These are phyloP conservation scores for Babesia divergens DNA, from an alignment of 169 alveolate species.

Conservation along the genomic window DNA sequence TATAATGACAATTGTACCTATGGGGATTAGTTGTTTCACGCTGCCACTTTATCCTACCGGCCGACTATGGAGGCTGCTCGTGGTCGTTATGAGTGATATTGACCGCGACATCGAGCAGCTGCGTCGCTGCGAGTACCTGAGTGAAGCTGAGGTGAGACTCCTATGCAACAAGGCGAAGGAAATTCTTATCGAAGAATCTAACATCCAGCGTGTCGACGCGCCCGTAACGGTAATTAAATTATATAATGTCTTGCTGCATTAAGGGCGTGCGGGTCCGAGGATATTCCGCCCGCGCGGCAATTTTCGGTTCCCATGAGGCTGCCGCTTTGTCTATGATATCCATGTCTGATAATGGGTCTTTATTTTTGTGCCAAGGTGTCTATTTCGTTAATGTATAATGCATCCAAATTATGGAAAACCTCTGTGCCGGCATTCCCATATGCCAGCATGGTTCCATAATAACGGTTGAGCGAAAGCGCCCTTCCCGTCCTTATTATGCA, in stretches of 20 bases:
- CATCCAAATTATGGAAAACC: no score
- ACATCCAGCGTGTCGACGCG: constrained; percentile 93
- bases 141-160: constrained; percentile 92
- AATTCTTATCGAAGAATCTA: constrained; percentile 93
- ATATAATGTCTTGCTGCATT: not conserved
- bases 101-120: constrained; percentile 68
- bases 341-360: no score
- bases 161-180: constrained; percentile 96
- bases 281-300: no score
- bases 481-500: no score
- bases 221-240: constrained; percentile 90
- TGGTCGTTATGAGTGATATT: constrained; percentile 61
- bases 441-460: no score
- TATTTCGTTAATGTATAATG: no score
- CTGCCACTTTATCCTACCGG: not conserved
- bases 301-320: no score
- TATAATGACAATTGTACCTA: not conserved
- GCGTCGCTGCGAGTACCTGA: constrained; percentile 81
- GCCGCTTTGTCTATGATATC: no score
- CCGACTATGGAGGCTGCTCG: not conserved
- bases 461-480: no score
- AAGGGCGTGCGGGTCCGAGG: not conserved
- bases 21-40: constrained; percentile 16
- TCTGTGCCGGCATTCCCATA: no score
- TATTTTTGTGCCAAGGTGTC: no score